Conservation (phyloP, 805 yeast species). For the Wickerhamomyces rabaulensis region DNA sequence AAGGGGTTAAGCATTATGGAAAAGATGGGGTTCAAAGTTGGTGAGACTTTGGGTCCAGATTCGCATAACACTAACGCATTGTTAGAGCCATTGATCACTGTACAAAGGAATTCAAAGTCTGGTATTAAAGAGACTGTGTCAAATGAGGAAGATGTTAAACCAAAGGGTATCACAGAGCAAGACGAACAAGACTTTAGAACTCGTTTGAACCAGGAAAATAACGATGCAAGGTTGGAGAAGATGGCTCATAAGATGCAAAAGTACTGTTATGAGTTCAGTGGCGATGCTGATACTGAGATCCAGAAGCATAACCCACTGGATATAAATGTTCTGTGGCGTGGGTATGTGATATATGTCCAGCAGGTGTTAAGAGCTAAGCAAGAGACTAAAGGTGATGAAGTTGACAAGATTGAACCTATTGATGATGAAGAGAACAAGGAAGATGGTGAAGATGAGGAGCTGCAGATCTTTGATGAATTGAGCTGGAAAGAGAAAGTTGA, state of each 20-base stretch:
- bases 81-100: constrained; percentile 28
- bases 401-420: neutral
- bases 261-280: constrained; percentile 37
- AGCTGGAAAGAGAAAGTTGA: constrained; percentile 25
- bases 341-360: constrained; percentile 22
- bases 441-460: constrained; percentile 26
- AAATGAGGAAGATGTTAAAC: neutral
- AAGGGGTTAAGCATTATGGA: constrained; percentile 49
- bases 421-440: constrained; percentile 7
- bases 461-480: constrained; percentile 25
- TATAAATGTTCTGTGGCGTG: constrained; percentile 39
- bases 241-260: constrained; percentile 31
- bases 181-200: constrained; percentile 14
- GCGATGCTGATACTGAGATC: constrained; percentile 22
- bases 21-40: constrained; percentile 53
- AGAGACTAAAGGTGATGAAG: constrained; percentile 6
- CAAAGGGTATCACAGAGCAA: constrained; percentile 10
- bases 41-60: constrained; percentile 37
- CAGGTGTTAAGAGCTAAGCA: constrained; percentile 3
- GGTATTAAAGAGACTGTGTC: constrained; percentile 23
- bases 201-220: constrained; percentile 15
- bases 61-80: constrained; percentile 18
- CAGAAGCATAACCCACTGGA: constrained; percentile 25
- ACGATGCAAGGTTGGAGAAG: constrained; percentile 9
- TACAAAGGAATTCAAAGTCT: constrained; percentile 12